A percentile compares a stretch with the other conserved stretches of the same genome.
Conservation (phyloP, 140 eudicot genomes). For the Cichorium intybus region DNA sequence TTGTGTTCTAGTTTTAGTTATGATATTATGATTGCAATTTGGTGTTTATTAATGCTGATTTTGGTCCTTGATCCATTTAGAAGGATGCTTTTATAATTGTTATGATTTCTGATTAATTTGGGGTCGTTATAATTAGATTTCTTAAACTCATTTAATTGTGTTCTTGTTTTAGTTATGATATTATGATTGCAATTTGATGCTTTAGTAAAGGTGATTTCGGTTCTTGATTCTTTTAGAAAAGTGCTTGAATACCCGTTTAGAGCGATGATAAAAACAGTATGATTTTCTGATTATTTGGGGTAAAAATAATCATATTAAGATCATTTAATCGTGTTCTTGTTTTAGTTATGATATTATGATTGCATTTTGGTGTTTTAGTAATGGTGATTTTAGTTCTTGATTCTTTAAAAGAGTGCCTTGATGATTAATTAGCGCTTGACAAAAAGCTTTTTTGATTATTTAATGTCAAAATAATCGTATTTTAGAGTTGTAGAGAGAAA, state of each 20-base stretch:
- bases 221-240: neutral
- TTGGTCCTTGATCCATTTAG: neutral
- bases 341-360: slow-evolving; percentile 9
- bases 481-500: neutral
- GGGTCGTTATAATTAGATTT: too few species aligned
- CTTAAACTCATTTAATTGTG: neutral
- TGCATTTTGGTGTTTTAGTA: neutral
- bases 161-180: neutral
- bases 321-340: neutral
- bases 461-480: neutral
- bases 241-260: neutral
- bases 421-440: neutral
- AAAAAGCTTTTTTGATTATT: neutral
- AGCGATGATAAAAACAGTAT: neutral
- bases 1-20: neutral
- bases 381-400: slow-evolving; percentile 5
- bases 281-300: neutral
- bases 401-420: neutral
- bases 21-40: slow-evolving; percentile 16
- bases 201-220: neutral
- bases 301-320: neutral
- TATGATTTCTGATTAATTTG: too few species aligned
- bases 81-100: too few species aligned
- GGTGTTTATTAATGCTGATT: neutral
- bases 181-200: slow-evolving; percentile 15